Evolutionary conservation across 306 rosid species (phyloP), one percentile per base, ranked within the genome.

Genomic region (Aeschynomene evenia): DNA sequence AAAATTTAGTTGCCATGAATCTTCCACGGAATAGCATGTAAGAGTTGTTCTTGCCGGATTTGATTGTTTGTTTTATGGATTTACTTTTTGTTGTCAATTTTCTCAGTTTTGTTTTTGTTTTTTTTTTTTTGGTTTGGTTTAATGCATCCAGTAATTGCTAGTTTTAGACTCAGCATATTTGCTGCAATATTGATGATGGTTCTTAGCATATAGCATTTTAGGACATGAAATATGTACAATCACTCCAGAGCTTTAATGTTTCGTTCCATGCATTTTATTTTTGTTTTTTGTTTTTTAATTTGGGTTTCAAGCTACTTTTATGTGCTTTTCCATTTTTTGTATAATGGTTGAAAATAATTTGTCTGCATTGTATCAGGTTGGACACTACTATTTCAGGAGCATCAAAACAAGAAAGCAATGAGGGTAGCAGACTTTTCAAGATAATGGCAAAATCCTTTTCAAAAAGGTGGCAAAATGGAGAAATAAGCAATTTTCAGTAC

Each of bases 1-100:
- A 85, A 83, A 87, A 91, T 79, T 81, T 95, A 11, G 79, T 89
- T 63, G 92, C 99, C 75, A 85, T 91, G 83, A 95, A 95, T 86
- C 99, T 95, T 77, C 99, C 99, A 12, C 87, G 99, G 72, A 91
- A 89, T 76, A 91, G 95, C 99, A 87, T 95, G 99, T 91, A 89
- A 70, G 89, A 42, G 4, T 31, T 68, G 49, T 59, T 48, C 65
- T 72, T 42, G 18, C 56, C 46, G 33, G 39, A 75, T 72, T 43
- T 40, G 36, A 12, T 26, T 52, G 28, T 49, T 70, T 82, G 66
- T 59, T 70, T 58, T 13, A 21, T 59, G 64, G 37, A 53, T 59
- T 14, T 23, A 19, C 62, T 68, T 23, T 67, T 70, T 71, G 34
- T 70, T 33, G 52, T 48, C 36, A 51, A 13, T 43, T 75, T 43